phyloP scores from a whole-genome alignment of 805 yeast species.

The Candida yuanshanica region DNA sequence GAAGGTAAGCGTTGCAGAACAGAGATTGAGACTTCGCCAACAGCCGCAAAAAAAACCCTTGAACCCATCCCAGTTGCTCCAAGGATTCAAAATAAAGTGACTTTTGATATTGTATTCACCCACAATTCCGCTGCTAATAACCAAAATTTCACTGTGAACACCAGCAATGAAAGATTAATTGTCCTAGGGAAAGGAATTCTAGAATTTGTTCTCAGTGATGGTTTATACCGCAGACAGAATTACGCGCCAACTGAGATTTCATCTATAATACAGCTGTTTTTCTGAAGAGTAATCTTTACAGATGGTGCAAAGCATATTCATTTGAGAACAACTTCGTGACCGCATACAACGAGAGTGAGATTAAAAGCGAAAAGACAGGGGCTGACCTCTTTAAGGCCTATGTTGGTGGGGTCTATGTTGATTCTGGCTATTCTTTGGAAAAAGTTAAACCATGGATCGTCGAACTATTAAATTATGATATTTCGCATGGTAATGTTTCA shows the following conservation, averaged over 20 bases:
- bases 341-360: no score
- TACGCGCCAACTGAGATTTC: neutral
- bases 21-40: neutral
- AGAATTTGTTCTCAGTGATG: neutral
- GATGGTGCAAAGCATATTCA: neutral
- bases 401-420: conserved; percentile 1
- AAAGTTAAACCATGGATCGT: neutral
- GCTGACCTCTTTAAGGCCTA: conserved; percentile 1
- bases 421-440: neutral
- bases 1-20: neutral
- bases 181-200: conserved; percentile 81
- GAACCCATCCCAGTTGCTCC: conserved; percentile 51
- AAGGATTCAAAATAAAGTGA: conserved; percentile 36
- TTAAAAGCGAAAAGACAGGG: no score
- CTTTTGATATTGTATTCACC: conserved; percentile 62
- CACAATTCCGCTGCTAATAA: conserved; percentile 61
- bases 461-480: neutral
- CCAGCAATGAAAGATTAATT: conserved; percentile 68
- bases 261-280: neutral
- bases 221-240: neutral
- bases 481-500: neutral
- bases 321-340: neutral
- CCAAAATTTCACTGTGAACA: neutral
- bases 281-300: neutral
- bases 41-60: neutral